Evolutionary conservation across 306 rosid species (phyloP).

Genomic region (Castanea crenata): DNA sequence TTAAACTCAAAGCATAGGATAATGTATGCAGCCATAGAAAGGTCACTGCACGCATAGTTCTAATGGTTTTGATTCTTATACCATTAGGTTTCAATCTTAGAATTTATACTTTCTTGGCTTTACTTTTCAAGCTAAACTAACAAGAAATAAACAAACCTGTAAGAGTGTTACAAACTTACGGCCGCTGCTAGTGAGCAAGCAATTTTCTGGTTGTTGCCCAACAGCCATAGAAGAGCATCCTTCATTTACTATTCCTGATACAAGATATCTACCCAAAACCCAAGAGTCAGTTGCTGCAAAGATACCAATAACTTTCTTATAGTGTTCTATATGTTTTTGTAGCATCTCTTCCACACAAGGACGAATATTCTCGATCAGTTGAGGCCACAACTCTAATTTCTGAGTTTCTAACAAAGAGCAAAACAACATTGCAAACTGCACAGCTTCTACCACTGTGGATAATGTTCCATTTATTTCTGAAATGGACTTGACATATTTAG

Average conservation of each 20-base stretch:
- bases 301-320: constrained; percentile 52
- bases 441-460: constrained; percentile 41
- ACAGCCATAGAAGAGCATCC: constrained; percentile 32
- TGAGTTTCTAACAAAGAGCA: constrained; percentile 66
- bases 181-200: constrained; percentile 70
- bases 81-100: background rate
- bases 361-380: constrained; percentile 42
- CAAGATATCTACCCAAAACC: constrained; percentile 63
- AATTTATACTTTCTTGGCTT: background rate
- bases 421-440: constrained; percentile 39
- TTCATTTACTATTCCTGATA: constrained; percentile 49
- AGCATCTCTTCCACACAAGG: constrained; percentile 61
- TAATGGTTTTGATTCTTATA: background rate
- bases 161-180: constrained; percentile 55
- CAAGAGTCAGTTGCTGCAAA: constrained; percentile 62
- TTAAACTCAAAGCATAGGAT: background rate
- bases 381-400: constrained; percentile 41
- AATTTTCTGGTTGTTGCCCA: constrained; percentile 49
- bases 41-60: background rate
- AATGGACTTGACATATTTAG: constrained; percentile 35
- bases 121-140: background rate
- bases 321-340: constrained; percentile 48
- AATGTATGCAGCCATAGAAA: background rate
- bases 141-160: constrained; percentile 49
- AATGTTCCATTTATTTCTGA: constrained; percentile 47